Base-by-base conservation (phyloP, 192 early-diverging fungal species). In the Umbelopsis vinacea region DNA sequence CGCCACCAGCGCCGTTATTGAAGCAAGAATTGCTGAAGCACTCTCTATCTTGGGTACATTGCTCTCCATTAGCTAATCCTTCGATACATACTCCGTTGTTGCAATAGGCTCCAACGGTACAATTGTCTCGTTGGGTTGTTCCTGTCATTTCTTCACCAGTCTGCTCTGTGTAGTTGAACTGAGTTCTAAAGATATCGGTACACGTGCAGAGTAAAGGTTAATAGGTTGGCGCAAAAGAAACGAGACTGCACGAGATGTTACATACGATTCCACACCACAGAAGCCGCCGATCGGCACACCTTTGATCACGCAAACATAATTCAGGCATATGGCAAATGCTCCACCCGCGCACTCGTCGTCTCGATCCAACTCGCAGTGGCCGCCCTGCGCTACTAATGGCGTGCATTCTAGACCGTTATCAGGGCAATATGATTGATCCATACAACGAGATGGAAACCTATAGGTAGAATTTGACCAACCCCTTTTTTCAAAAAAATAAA, bases 321-420 rank as follows among this genome's bases (percentile, higher is more conserved):
- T 81, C 19, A 81, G 46, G n/a, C 79, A 81, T 35, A 81, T 81
- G 1, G 72, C 22, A 43, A 46, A 57, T 6, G 19, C 55, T 22
- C 52, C 15, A n/a, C 76, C 75, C 5, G 40, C 37, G 46, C 79
- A 81, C 46, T 76, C 74, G 52, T 81, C 79, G 29, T 81, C 79
- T 37, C 79, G 68, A 68, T 79, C 79, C 52, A 76, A 66, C 71
- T 76, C 75, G 55, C 79, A 81, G 5, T 19, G 24, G 4, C 52
- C 45, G 7, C 72, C 72, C 4, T 63, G 46, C 22, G 68, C 17
- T 23, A 77, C 53, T 43, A 69, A 14, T 21, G 76, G 76, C 47
- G 33, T 50, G 55, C 79, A 81, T 57, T 77, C 26, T 14, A 69
- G 72, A 26, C 69, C 69, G 45, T 72, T 81, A 50, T 81, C 79